phyloP scores from a whole-genome alignment of 2,329 filamentous ascomycete genomes.

The Emericellopsis cladophorae region DNA sequence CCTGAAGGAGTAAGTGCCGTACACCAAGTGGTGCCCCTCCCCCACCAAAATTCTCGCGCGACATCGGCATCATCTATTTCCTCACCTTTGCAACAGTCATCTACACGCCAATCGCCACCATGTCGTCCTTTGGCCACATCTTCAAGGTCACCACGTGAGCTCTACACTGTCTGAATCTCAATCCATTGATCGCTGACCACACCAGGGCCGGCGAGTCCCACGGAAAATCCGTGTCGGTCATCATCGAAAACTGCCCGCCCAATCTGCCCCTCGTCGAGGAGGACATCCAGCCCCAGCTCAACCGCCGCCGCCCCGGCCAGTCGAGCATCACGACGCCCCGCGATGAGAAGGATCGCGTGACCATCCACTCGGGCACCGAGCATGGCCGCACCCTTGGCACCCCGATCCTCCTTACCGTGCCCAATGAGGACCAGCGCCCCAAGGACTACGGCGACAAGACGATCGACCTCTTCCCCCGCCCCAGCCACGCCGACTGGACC shows the following conservation, averaged over 20 bases:
- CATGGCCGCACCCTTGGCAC: slow-evolving; percentile 82
- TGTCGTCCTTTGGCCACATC: slow-evolving; percentile 80
- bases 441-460: slow-evolving; percentile 83
- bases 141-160: slow-evolving; percentile 75
- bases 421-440: slow-evolving; percentile 87
- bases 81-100: slow-evolving; percentile 1
- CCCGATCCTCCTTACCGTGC: slow-evolving; percentile 75
- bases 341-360: slow-evolving; percentile 81
- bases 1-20: no score
- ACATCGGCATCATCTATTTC: slow-evolving; percentile 5
- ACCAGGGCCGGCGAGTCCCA: slow-evolving; percentile 52
- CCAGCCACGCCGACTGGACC: slow-evolving; percentile 91
- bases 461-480: slow-evolving; percentile 84
- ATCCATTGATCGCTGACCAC: neutral
- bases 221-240: slow-evolving; percentile 86
- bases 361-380: slow-evolving; percentile 89
- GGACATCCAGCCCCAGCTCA: slow-evolving; percentile 93
- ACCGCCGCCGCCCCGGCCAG: slow-evolving; percentile 78
- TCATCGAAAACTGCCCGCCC: slow-evolving; percentile 85
- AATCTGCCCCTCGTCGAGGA: slow-evolving; percentile 73
- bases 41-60: slow-evolving; percentile 1
- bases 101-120: slow-evolving; percentile 27
- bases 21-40: neutral
- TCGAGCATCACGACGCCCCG: slow-evolving; percentile 82
- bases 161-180: neutral